These are phyloP conservation scores for Schoenoplectus tabernaemontani DNA, from an alignment of 202 grass and related monocot genomes.

Conservation along the genomic window DNA sequence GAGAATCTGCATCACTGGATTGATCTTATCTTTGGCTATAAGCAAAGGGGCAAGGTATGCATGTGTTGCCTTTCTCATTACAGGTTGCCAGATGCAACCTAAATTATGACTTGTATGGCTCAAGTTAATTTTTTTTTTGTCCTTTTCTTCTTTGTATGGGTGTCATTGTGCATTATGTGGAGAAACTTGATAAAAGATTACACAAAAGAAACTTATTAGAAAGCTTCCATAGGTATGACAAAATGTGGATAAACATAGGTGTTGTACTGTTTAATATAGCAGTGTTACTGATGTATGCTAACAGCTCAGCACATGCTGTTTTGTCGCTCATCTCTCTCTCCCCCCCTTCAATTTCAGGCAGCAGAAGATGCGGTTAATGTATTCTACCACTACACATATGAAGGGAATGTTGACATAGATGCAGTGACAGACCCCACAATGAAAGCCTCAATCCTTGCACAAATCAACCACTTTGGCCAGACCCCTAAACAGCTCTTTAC, in stretches of 20 bases:
- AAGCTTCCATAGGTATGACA: neutral
- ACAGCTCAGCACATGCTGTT: neutral
- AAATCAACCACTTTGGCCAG: slow-evolving; percentile 99
- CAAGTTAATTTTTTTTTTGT: slow-evolving; percentile 17
- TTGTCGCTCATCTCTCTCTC: slow-evolving; percentile 3
- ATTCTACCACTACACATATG: slow-evolving; percentile 99
- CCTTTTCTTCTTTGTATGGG: slow-evolving; percentile 12
- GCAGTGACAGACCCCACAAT: slow-evolving; percentile 91
- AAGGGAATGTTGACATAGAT: slow-evolving; percentile 99
- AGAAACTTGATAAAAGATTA: neutral
- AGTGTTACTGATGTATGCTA: neutral
- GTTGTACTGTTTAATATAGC: neutral
- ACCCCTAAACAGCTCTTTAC: slow-evolving; percentile 95
- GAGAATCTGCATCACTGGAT: slow-evolving; percentile 99
- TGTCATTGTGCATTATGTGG: neutral
- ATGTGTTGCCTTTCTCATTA: neutral
- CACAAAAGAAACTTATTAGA: neutral
- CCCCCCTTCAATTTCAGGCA: slow-evolving; percentile 37
- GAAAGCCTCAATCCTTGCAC: slow-evolving; percentile 99
- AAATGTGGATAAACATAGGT: neutral
- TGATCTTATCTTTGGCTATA: slow-evolving; percentile 97
- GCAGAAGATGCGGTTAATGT: slow-evolving; percentile 98
- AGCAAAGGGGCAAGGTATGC: slow-evolving; percentile 91
- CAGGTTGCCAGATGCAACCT: slow-evolving; percentile 10
- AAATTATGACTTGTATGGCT: slow-evolving; percentile 1